Evolutionary conservation across 2,329 filamentous ascomycete genomes (phyloP), one percentile per base, ranked within the genome.

Genomic region (Hortaea werneckii): DNA sequence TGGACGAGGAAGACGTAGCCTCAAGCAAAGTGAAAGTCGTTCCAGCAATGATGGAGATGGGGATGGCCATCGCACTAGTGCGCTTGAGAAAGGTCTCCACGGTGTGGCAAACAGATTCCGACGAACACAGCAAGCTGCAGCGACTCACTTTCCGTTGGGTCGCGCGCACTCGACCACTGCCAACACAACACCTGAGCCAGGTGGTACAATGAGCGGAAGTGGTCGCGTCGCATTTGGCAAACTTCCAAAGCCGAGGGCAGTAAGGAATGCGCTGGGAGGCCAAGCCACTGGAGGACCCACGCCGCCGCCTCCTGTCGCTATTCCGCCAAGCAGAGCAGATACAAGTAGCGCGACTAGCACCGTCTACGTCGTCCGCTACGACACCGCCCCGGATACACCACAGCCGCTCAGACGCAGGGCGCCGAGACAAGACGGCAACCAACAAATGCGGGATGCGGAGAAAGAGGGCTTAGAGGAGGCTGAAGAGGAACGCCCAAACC

Each of bases 291-390:
- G 44, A 35, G 53, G 50, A 7, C 53, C 50, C n/a, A 67, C 68
- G 26, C 70, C 71, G 13, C 72, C 75, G 8, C 61, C 65, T 37
- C 64, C 67, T 40, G 65, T 72, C 13, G 66, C 72, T 6, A 78
- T 77, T 8, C 78, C 79, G 1, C 65, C 80, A 34, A 81, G 76
- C 56, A 68, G 78, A 51, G 72, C 74, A 13, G 78, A 82, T 54
- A 80, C 77, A 1, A 75, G 73, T 5, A 82, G 78, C 60, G 77
- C 77, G 6, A 74, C 74, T 27, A 82, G 78, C 50, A 82, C 79
- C 1, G 74, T 81, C 4, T 82, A 83, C 56, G 74, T 77, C 43
- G 74, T 83, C 29, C 74, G 75, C 29, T 80, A 82, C 55, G 76
- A 81, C 54, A 71, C 76, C 10, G 67, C 75, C 6, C 65, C 66